A percentile compares a stretch with the other conserved stretches of the same genome.
phyloP scores from a whole-genome alignment of 2,329 filamentous ascomycete genomes.

The Paraphaeosphaeria minitans region DNA sequence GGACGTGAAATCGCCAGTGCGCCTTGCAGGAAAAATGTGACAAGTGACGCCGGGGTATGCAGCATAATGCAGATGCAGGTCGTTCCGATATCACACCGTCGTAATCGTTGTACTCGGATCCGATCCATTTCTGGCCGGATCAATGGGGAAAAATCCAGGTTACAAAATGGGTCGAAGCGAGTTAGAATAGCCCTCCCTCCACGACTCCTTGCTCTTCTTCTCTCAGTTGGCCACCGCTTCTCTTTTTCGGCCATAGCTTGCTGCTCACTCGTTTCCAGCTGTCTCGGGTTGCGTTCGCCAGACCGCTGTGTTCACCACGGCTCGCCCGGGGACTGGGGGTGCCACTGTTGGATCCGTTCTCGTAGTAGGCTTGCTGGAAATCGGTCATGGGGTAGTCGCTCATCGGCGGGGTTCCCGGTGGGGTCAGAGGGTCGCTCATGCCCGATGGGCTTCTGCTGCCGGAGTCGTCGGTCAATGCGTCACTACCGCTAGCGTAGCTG shows the following conservation, averaged over 20 bases:
- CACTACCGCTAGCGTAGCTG: slow-evolving; percentile 50
- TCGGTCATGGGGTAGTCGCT: slow-evolving; percentile 54
- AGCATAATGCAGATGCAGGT: slow-evolving; percentile 43
- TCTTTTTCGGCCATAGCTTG: slow-evolving; percentile 49
- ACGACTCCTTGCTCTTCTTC: slow-evolving; percentile 45
- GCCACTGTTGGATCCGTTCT: slow-evolving; percentile 38
- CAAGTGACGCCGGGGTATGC: slow-evolving; percentile 40
- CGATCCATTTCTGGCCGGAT: slow-evolving; percentile 10
- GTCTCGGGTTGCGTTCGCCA: slow-evolving; percentile 43
- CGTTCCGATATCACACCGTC: slow-evolving; percentile 39
- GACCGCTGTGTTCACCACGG: slow-evolving; percentile 44
- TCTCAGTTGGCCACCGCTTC: slow-evolving; percentile 42
- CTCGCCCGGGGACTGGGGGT: slow-evolving; percentile 47
- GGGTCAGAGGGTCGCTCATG: slow-evolving; percentile 70
- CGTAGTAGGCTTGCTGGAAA: slow-evolving; percentile 43
- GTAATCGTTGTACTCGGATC: slow-evolving; percentile 37
- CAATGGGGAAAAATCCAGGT: not conserved
- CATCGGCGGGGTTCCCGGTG: slow-evolving; percentile 77
- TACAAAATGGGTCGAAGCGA: slow-evolving; percentile 3
- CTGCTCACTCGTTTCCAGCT: slow-evolving; percentile 50
- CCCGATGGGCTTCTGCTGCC: slow-evolving; percentile 57
- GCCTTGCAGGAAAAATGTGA: slow-evolving; percentile 35
- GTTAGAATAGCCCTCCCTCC: slow-evolving; percentile 43
- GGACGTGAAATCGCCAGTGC: slow-evolving; percentile 35
- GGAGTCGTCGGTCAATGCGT: slow-evolving; percentile 66